Conservation (phyloP, 345 rosid genomes). For the Populus simonii region DNA sequence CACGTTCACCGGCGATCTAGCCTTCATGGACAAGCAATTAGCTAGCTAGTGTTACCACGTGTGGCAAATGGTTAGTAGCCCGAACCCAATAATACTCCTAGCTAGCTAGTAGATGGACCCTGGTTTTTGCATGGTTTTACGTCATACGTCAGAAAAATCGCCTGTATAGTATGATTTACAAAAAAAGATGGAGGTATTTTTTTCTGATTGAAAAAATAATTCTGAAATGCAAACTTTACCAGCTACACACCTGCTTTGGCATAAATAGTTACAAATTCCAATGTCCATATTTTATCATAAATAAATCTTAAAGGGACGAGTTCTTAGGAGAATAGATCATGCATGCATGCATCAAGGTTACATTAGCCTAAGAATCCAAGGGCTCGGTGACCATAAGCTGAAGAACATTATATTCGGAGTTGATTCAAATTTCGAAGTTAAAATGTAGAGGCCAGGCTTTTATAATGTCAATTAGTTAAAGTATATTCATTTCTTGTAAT, state of each 20-base stretch:
- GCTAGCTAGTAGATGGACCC: too few species aligned
- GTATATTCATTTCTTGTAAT: neutral
- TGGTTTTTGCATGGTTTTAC: too few species aligned
- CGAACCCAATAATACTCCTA: neutral
- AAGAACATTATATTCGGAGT: too few species aligned
- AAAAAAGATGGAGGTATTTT: neutral
- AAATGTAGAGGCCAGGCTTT: neutral
- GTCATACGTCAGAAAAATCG: too few species aligned
- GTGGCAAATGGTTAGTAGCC: too few species aligned
- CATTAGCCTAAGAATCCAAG: neutral
- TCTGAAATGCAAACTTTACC: too few species aligned
- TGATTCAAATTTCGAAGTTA: neutral
- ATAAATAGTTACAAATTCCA: neutral
- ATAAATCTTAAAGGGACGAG: neutral
- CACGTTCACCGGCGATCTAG: conserved; percentile 29
- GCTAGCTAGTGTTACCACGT: neutral
- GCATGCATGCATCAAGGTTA: neutral
- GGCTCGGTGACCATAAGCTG: neutral
- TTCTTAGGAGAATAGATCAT: too few species aligned
- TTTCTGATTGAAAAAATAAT: too few species aligned
- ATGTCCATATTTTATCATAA: neutral
- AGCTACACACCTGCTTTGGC: neutral
- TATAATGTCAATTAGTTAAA: neutral
- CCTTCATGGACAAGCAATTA: conserved; percentile 30
- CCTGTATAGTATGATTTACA: too few species aligned